A percentile compares a stretch with the other conserved stretches of the same genome.
Evolutionary conservation across 2,329 filamentous ascomycete genomes (phyloP).

Genomic region (Pseudocercospora eumusae): DNA sequence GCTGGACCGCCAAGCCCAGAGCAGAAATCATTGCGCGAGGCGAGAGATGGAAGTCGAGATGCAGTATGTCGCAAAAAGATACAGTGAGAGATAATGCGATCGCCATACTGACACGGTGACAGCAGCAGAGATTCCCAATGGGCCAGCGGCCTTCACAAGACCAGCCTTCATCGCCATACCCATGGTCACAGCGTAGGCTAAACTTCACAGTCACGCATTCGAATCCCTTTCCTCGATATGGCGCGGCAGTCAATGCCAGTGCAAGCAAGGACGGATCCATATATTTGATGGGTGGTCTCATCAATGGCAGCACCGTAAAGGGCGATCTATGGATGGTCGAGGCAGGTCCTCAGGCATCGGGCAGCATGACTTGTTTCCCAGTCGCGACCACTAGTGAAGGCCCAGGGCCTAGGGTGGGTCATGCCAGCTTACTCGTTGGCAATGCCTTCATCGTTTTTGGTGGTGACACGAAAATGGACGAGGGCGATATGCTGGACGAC

Average conservation of each 20-base stretch:
- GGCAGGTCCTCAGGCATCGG: slow-evolving; percentile 61
- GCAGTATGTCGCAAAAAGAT: slow-evolving; percentile 23
- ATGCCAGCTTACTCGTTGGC: slow-evolving; percentile 89
- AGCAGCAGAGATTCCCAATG: slow-evolving; percentile 40
- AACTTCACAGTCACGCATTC: slow-evolving; percentile 80
- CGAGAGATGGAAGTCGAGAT: slow-evolving; percentile 32
- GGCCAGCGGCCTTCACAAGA: slow-evolving; percentile 57
- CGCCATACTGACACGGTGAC: slow-evolving; percentile 44
- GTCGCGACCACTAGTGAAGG: slow-evolving; percentile 90
- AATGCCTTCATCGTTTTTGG: slow-evolving; percentile 99
- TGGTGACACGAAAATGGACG: slow-evolving; percentile 95
- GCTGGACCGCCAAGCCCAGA: slow-evolving; percentile 33
- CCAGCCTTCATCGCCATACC: slow-evolving; percentile 70
- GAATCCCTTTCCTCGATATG: slow-evolving; percentile 93
- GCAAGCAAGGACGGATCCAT: slow-evolving; percentile 96
- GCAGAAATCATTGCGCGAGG: slow-evolving; percentile 32
- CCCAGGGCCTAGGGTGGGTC: slow-evolving; percentile 90
- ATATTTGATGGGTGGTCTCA: slow-evolving; percentile 95
- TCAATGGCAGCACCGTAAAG: slow-evolving; percentile 93
- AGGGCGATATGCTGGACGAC: slow-evolving; percentile 87
- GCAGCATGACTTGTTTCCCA: slow-evolving; percentile 85
- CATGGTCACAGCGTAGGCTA: slow-evolving; percentile 88
- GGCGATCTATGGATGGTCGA: slow-evolving; percentile 98
- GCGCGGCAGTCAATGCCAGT: slow-evolving; percentile 87
- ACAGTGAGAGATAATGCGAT: not conserved